phyloP scores from a whole-genome alignment of 371 early-diverging fungal genomes.

The Coemansia sp. region DNA sequence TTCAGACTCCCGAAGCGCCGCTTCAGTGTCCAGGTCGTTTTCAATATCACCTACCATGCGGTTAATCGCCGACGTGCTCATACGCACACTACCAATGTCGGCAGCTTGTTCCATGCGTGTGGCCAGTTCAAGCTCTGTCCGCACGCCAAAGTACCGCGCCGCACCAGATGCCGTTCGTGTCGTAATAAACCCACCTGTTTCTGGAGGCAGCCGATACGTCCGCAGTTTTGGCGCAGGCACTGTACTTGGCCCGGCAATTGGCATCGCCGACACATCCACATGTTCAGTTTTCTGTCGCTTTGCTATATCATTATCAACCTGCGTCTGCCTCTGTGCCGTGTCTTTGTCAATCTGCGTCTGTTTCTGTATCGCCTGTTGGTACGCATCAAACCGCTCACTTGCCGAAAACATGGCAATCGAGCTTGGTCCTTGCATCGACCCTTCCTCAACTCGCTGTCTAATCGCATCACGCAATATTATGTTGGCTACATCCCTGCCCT shows the following conservation, averaged over 20 bases:
- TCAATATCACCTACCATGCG: constrained; percentile 42
- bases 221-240: not conserved
- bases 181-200: constrained; percentile 38
- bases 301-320: not conserved
- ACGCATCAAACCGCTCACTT: constrained; percentile 23
- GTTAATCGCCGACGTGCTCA: constrained; percentile 26
- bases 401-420: constrained; percentile 19
- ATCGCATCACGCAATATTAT: not conserved
- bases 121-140: constrained; percentile 9
- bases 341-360: constrained; percentile 8
- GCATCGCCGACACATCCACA: not conserved
- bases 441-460: not conserved
- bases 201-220: constrained; percentile 36
- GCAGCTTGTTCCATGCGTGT: constrained; percentile 18
- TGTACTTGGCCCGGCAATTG: not conserved
- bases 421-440: not conserved
- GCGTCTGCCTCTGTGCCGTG: constrained; percentile 14
- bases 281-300: constrained; percentile 17
- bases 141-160: constrained; percentile 37
- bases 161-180: constrained; percentile 26
- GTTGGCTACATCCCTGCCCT: constrained; percentile 19
- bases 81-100: constrained; percentile 9
- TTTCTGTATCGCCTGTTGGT: constrained; percentile 20
- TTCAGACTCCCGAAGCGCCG: constrained; percentile 4
- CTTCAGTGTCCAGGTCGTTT: constrained; percentile 21